These are phyloP conservation scores for Yarrowia divulgata DNA, from an alignment of 805 yeast species.

Conservation along the genomic window DNA sequence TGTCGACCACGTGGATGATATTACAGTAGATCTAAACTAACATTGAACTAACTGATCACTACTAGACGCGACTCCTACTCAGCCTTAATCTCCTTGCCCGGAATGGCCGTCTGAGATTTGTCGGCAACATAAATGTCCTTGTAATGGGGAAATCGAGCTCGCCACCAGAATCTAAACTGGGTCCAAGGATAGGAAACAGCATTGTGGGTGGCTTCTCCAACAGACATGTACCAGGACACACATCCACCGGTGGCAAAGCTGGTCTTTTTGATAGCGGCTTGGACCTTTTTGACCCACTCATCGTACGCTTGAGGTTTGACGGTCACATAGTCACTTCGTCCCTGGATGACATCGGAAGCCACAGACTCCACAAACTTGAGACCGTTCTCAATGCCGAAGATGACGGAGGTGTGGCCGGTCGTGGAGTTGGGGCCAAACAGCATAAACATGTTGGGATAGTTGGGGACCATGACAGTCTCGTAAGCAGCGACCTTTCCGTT, in stretches of 20 bases:
- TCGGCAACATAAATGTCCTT: constrained; percentile 8
- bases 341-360: constrained; percentile 34
- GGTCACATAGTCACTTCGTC: constrained; percentile 39
- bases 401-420: constrained; percentile 42
- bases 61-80: neutral
- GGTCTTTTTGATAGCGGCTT: constrained; percentile 34
- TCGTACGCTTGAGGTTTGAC: constrained; percentile 41
- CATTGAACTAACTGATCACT: neutral
- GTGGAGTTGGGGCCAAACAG: constrained; percentile 42
- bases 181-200: constrained; percentile 42
- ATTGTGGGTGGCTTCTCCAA: constrained; percentile 36
- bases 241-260: constrained; percentile 42
- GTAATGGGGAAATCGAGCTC: constrained; percentile 29
- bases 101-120: neutral
- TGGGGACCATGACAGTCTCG: constrained; percentile 41
- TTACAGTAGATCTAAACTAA: neutral
- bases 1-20: neutral
- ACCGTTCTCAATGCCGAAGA: constrained; percentile 42
- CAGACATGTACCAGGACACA: constrained; percentile 42
- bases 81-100: neutral
- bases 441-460: constrained; percentile 42
- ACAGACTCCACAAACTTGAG: constrained; percentile 41
- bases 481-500: constrained; percentile 40
- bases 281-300: constrained; percentile 39
- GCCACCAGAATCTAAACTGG: constrained; percentile 41